phyloP scores from a whole-genome alignment of 2,329 filamentous ascomycete genomes.

The Diaporthe caulivora region DNA sequence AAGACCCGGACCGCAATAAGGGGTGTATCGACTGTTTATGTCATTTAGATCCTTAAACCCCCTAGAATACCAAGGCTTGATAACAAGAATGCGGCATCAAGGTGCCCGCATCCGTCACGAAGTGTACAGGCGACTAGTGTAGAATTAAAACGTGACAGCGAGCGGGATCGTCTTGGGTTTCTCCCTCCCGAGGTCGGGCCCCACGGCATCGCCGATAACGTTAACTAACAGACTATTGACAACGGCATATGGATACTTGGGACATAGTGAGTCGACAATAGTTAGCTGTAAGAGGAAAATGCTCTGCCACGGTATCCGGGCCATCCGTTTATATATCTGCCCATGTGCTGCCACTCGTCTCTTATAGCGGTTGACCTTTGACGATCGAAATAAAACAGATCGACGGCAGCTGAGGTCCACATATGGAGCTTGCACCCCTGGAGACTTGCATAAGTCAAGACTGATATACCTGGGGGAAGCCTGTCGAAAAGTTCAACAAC shows the following conservation, averaged over 20 bases:
- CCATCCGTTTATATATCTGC: background rate
- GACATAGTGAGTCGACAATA: background rate
- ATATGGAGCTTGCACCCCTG: background rate
- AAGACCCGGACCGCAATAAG: background rate
- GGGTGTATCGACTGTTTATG: background rate
- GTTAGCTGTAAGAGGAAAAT: background rate
- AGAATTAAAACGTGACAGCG: conserved; percentile 2
- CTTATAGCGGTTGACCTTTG: background rate
- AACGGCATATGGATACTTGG: conserved; percentile 3
- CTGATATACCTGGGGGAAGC: conserved; percentile 8
- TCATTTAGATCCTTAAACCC: background rate
- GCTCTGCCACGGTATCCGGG: conserved; percentile 1
- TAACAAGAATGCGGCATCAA: background rate
- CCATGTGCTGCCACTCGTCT: background rate
- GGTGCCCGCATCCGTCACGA: background rate
- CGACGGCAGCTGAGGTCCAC: background rate
- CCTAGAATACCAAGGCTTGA: background rate
- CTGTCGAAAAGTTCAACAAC: conserved; percentile 3
- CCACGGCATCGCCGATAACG: background rate
- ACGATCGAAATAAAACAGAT: conserved; percentile 23
- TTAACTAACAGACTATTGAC: background rate
- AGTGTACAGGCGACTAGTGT: background rate
- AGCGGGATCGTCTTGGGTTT: background rate
- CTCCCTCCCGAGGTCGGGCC: background rate
- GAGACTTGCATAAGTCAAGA: background rate